These are phyloP conservation scores for Diaporthe sp. DNA, from an alignment of 2,329 filamentous ascomycete genomes.

Conservation along the genomic window DNA sequence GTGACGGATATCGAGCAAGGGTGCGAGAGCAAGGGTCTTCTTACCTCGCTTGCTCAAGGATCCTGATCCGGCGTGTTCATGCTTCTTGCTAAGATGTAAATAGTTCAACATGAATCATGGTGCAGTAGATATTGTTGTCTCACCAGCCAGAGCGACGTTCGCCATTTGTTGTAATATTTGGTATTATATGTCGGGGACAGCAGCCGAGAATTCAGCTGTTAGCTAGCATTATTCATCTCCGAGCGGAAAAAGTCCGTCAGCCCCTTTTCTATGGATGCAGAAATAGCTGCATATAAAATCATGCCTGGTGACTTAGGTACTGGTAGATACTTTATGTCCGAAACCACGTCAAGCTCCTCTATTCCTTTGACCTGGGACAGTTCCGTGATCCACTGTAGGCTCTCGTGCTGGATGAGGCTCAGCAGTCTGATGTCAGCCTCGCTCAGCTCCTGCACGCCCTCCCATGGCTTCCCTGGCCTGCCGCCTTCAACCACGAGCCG, in stretches of 20 bases:
- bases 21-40: conserved; percentile 18
- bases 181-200: too few relatives aligned
- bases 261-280: conserved; percentile 67
- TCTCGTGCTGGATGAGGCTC: conserved; percentile 60
- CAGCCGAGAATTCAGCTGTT: neutral
- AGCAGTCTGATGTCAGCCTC: conserved; percentile 63
- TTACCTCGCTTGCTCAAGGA: conserved; percentile 12
- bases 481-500: conserved; percentile 69
- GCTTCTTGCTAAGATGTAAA: neutral
- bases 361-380: conserved; percentile 65
- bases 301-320: conserved; percentile 66
- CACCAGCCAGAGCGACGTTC: too few relatives aligned
- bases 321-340: conserved; percentile 68
- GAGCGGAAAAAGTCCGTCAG: conserved; percentile 32
- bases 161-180: neutral
- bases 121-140: neutral
- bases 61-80: neutral
- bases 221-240: conserved; percentile 12
- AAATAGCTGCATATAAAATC: conserved; percentile 72
- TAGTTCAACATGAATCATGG: neutral
- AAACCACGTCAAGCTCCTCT: conserved; percentile 63
- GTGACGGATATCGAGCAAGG: conserved; percentile 26
- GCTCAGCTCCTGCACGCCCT: conserved; percentile 60
- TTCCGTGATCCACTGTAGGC: conserved; percentile 71
- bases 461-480: conserved; percentile 62